Base-by-base conservation (phyloP, 495 filamentous ascomycete genomes). In the Aspergillus diversus region DNA sequence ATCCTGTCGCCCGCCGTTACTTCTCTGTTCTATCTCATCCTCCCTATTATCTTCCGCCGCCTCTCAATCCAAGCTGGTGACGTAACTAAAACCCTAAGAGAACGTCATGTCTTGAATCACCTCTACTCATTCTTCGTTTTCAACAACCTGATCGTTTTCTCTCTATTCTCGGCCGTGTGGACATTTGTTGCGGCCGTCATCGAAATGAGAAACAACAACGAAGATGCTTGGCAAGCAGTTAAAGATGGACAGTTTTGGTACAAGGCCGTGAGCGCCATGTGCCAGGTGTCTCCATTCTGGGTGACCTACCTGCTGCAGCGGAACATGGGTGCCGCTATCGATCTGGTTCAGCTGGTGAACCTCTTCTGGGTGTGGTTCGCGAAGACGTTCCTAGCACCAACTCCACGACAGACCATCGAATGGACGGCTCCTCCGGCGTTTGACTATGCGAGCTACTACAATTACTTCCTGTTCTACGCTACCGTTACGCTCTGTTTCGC, bases 71-170 rank as follows among this genome's bases (percentile, higher is more conserved):
- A 81, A 61, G 89, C 88, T 21, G 96, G 95, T 62, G 94, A 97
- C 72, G 81, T 87, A 61, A 96, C 91, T 43, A 98, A 97, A 72
- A 96, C 93, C 4, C 90, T 91, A 17, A 86, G 95, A 37, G 95
- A 99, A 67, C 85, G 92, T n/a, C 93, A 98, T 73, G 95, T 99
- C 65, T 84, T 93, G 33, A 86, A 86, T 55, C 95, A 96, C 71
- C 83, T 99, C 3, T 99, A 97, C 73, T 82, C 92, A 13, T 99
- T 99, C 77, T 98, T 98, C 77, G 86, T 98, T 51, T 91, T 99
- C 84, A 99, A 99, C 81, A 97, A 98, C 71, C 77, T 98, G 51
- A 75, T 98, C 67, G 87, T 98, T 61, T 97, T 97, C 78, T 96
- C 93, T 17, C 76, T 97, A 16, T 99, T 99, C 75, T 83, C 84